phyloP scores from a whole-genome alignment of 179 eudicot species.

The Beta lomatogona region DNA sequence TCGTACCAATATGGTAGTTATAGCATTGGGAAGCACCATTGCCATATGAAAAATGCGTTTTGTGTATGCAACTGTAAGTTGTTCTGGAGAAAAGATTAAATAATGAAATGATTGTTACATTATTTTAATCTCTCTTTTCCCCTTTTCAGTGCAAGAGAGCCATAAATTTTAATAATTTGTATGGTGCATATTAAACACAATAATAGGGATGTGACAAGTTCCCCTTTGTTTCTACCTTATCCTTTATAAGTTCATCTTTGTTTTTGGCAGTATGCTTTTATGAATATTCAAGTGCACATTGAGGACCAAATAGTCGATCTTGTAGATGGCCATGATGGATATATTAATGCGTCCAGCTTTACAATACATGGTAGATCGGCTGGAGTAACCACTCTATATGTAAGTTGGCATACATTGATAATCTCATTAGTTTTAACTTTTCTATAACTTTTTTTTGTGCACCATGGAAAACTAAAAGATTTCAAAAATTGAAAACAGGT shows the following conservation, averaged over 20 bases:
- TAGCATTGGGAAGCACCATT: background rate
- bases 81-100: background rate
- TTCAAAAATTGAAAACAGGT: conserved; percentile 38
- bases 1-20: background rate
- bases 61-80: background rate
- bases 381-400: conserved; percentile 77
- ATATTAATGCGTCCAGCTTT: conserved; percentile 52
- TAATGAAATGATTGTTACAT: background rate
- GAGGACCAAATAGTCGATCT: conserved; percentile 61
- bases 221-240: background rate
- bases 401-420: conserved; percentile 42
- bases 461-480: conserved; percentile 9
- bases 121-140: background rate
- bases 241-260: conserved; percentile 3
- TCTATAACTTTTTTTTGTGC: background rate
- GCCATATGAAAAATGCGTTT: background rate
- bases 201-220: background rate
- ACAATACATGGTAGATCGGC: conserved; percentile 55
- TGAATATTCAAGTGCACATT: conserved; percentile 65
- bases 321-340: conserved; percentile 47
- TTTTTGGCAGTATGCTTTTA: conserved; percentile 61
- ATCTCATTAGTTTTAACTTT: background rate
- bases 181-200: conserved; percentile 11
- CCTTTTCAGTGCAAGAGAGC: background rate
- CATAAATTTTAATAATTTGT: background rate